A percentile compares a stretch with the other conserved stretches of the same genome.
These are phyloP conservation scores for Heliamphora pulchella DNA, from an alignment of 179 eudicot species.

Conservation along the genomic window DNA sequence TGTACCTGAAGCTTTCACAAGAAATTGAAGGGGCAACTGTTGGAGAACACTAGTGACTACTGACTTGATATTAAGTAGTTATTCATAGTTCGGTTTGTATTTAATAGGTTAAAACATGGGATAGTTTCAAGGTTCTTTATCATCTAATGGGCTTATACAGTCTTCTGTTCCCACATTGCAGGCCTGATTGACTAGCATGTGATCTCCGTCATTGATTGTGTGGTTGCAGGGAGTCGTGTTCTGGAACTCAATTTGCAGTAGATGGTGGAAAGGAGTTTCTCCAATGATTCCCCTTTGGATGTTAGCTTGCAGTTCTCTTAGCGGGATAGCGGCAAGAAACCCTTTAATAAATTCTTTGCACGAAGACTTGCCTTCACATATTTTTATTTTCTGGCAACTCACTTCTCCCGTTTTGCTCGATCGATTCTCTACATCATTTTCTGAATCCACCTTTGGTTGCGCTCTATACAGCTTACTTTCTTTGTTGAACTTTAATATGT, in stretches of 20 bases:
- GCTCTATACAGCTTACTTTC: slow-evolving; percentile 20
- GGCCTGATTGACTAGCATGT: background rate
- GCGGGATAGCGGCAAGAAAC: slow-evolving; percentile 28
- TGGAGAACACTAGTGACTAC: background rate
- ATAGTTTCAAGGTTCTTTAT: background rate
- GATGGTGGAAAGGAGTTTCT: slow-evolving; percentile 24
- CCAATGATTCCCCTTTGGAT: slow-evolving; percentile 18
- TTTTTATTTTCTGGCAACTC: slow-evolving; percentile 1
- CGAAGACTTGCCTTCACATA: slow-evolving; percentile 18
- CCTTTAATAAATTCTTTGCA: slow-evolving; percentile 28
- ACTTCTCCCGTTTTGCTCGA: background rate
- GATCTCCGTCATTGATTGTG: slow-evolving; percentile 14
- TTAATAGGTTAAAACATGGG: background rate
- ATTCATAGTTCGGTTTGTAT: background rate
- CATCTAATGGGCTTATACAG: background rate
- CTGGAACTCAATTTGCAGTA: slow-evolving; percentile 28
- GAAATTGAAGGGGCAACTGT: background rate
- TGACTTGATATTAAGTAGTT: background rate
- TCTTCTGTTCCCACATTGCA: background rate
- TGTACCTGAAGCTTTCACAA: background rate
- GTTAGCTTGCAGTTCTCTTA: slow-evolving; percentile 19
- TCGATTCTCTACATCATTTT: background rate
- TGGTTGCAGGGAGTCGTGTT: slow-evolving; percentile 16
- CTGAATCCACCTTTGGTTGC: slow-evolving; percentile 14
- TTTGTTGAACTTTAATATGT: slow-evolving; percentile 24